phyloP scores from a whole-genome alignment of 129 eudicot genomes.

The Heracleum sosnowskyi region DNA sequence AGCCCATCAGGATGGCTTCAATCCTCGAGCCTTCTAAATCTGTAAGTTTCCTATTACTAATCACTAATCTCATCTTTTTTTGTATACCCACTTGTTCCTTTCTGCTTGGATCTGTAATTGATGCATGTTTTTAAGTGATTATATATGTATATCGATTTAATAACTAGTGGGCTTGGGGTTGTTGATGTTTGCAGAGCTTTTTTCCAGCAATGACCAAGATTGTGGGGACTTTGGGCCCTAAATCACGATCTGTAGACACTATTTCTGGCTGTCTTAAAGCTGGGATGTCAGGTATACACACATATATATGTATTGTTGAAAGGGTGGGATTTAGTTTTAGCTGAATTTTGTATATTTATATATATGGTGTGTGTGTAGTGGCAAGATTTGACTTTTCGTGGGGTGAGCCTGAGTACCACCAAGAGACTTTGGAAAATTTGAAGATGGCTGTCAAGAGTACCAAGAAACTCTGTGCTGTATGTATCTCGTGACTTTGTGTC shows the following conservation, averaged over 20 bases:
- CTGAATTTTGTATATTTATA: not conserved
- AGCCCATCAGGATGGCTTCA: conserved; percentile 88
- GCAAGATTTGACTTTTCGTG: conserved; percentile 96
- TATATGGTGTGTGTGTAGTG: conserved; percentile 36
- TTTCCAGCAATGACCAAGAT: conserved; percentile 93
- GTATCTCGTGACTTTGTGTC: conserved; percentile 11
- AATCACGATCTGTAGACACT: conserved; percentile 69
- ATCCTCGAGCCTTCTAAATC: conserved; percentile 87
- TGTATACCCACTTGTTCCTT: not conserved
- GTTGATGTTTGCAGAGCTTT: conserved; percentile 42
- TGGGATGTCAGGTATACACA: conserved; percentile 65
- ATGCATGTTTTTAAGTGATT: not conserved
- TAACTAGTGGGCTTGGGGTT: not conserved
- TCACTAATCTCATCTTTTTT: not conserved
- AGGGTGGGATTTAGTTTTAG: not conserved
- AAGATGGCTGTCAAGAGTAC: conserved; percentile 68
- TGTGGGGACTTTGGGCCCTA: conserved; percentile 85
- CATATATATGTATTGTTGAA: not conserved
- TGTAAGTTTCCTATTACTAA: conserved; percentile 22
- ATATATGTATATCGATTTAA: not conserved
- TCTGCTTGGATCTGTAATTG: not conserved
- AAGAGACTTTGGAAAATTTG: conserved; percentile 83
- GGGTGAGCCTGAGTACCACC: conserved; percentile 73
- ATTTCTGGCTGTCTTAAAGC: conserved; percentile 67
- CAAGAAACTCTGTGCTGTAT: conserved; percentile 85